These are phyloP conservation scores for Globisporangium ultimum DNA, from an alignment of 352 stramenopile species.

Conservation along the genomic window DNA sequence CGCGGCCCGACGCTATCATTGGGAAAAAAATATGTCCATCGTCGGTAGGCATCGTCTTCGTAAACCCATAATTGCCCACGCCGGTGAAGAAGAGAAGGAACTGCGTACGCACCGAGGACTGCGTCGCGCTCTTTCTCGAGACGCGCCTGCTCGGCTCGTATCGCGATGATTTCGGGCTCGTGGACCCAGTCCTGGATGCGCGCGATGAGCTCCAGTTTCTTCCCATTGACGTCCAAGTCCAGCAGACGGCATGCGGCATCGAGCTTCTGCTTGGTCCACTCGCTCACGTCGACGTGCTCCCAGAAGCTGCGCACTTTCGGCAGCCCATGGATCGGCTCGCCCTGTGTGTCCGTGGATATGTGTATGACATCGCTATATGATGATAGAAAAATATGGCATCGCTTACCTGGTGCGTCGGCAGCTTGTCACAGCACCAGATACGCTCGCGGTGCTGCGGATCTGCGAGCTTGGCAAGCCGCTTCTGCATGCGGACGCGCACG, in stretches of 20 bases:
- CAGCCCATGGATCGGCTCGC: conserved; percentile 39
- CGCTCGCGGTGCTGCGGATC: conserved; percentile 42
- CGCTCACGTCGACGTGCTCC: conserved; percentile 41
- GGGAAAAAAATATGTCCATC: too few relatives aligned
- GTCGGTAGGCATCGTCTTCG: neutral
- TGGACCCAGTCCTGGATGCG: conserved; percentile 74
- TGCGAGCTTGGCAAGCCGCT: conserved; percentile 39
- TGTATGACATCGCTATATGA: too few relatives aligned
- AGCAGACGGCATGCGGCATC: conserved; percentile 55
- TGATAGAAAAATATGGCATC: too few relatives aligned
- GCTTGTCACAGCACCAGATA: conserved; percentile 41
- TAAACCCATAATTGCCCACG: neutral
- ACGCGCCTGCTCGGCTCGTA: conserved; percentile 27
- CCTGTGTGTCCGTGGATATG: too few relatives aligned
- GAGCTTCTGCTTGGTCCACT: conserved; percentile 51
- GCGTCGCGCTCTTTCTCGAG: conserved; percentile 37
- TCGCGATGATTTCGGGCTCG: conserved; percentile 41
- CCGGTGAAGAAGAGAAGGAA: neutral
- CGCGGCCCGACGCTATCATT: conserved; percentile 39
- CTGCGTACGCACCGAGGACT: conserved; percentile 35
- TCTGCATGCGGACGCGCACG: conserved; percentile 36
- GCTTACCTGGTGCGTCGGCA: conserved; percentile 36
- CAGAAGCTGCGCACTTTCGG: conserved; percentile 67
- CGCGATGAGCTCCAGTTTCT: conserved; percentile 61
- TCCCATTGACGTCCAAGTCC: conserved; percentile 41